These are phyloP conservation scores for Crithidia brevicula DNA, from an alignment of 208 protist species.

Conservation along the genomic window DNA sequence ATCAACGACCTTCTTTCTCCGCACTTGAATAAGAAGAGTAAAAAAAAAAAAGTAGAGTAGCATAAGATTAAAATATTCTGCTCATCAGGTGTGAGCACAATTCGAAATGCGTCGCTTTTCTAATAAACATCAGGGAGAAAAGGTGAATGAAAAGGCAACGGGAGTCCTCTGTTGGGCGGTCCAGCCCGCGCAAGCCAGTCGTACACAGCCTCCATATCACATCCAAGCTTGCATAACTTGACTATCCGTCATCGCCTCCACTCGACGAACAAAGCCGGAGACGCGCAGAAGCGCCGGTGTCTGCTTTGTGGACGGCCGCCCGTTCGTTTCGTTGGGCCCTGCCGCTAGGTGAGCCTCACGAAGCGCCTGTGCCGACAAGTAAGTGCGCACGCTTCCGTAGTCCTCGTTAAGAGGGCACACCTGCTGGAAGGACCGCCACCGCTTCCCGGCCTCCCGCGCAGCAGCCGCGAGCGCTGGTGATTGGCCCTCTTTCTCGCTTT, in stretches of 20 bases:
- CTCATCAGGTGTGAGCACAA: no score
- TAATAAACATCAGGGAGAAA: conserved; percentile 2
- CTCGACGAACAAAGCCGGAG: conserved; percentile 49
- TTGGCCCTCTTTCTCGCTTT: no score
- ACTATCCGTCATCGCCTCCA: conserved; percentile 54
- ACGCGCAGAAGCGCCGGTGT: conserved; percentile 37
- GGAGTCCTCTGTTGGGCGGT: no score
- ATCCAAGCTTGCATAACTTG: conserved; percentile 34
- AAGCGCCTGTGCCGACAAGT: conserved; percentile 14
- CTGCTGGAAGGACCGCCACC: conserved; percentile 68
- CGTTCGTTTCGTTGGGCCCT: background rate
- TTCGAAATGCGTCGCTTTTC: no score
- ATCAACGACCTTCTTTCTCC: no score
- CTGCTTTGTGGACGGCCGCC: conserved; percentile 15
- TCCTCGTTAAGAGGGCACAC: conserved; percentile 63
- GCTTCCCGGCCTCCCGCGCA: conserved; percentile 29
- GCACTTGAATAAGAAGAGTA: no score
- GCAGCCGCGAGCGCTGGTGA: background rate
- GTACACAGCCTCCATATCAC: conserved; percentile 2
- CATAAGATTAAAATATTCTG: no score
- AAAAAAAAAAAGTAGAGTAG: no score
- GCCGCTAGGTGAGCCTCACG: background rate
- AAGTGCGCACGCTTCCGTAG: conserved; percentile 46
- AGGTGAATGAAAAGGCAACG: no score
- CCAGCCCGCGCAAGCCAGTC: no score